Percentiles rank a stretch among this genome's conserved stretches.
Conservation (phyloP, 2,329 filamentous ascomycete species). For the Colletotrichum tabaci region DNA sequence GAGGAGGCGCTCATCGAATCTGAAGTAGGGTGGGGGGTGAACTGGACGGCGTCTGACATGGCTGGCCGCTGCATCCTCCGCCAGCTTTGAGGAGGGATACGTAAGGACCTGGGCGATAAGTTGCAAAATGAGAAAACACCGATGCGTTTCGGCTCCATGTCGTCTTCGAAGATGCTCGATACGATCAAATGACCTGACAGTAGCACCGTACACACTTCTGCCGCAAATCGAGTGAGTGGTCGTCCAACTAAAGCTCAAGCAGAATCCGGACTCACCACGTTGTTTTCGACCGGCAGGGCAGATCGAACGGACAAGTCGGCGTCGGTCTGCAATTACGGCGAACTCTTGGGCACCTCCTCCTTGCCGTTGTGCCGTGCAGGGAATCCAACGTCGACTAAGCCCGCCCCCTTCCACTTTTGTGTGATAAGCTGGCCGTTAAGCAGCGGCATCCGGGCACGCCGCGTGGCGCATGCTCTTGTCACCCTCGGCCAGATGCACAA, state of each 20-base stretch:
- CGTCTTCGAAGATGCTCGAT: conserved; percentile 1
- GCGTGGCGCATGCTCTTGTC: conserved; percentile 37
- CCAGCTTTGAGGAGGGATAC: conserved; percentile 17
- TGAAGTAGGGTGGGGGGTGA: conserved; percentile 20
- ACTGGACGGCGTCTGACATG: conserved; percentile 32
- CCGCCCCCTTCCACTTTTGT: conserved; percentile 19
- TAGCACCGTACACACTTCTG: background rate
- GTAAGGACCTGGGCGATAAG: conserved; percentile 20
- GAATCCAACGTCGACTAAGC: conserved; percentile 35
- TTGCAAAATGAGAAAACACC: conserved; percentile 11
- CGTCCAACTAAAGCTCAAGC: background rate
- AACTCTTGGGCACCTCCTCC: conserved; percentile 4
- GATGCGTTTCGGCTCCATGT: conserved; percentile 9
- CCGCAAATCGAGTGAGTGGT: background rate
- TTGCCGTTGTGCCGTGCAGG: conserved; percentile 27
- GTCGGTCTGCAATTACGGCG: conserved; percentile 3
- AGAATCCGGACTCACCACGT: conserved; percentile 1
- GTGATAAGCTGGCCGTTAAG: conserved; percentile 24
- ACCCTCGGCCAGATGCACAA: conserved; percentile 10
- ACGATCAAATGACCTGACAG: conserved; percentile 4
- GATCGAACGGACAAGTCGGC: conserved; percentile 15
- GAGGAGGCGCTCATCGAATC: conserved; percentile 13
- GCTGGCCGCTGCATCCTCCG: conserved; percentile 10
- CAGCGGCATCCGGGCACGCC: conserved; percentile 32
- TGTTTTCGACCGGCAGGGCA: background rate